These are phyloP conservation scores for Lyophyllum shimeji DNA, from an alignment of 768 basidiomycete genomes.

Conservation along the genomic window DNA sequence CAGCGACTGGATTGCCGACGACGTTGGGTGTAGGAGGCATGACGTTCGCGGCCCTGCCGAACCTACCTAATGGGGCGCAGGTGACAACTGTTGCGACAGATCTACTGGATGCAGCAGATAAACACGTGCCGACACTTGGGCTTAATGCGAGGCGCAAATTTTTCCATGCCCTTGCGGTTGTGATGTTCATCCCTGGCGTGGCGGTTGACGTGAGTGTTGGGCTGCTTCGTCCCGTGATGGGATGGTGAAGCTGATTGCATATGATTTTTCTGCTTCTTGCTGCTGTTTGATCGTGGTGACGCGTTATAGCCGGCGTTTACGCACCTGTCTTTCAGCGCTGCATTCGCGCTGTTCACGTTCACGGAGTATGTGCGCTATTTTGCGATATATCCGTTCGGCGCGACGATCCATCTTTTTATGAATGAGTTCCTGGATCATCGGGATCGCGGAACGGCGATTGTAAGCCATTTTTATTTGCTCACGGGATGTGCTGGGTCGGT, in stretches of 20 bases:
- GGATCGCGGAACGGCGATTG: slow-evolving; percentile 92
- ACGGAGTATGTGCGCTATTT: slow-evolving; percentile 98
- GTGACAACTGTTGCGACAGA: slow-evolving; percentile 60
- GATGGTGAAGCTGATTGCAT: not conserved
- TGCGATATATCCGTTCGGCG: slow-evolving; percentile 95
- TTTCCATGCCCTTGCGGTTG: slow-evolving; percentile 93
- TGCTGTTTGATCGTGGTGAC: not conserved
- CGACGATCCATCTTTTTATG: slow-evolving; percentile 91
- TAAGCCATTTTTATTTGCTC: slow-evolving; percentile 96
- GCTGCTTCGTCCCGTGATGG: slow-evolving; percentile 7
- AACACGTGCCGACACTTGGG: slow-evolving; percentile 84
- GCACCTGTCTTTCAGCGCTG: slow-evolving; percentile 91
- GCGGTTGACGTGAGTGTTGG: slow-evolving; percentile 76
- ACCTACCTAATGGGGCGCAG: slow-evolving; percentile 46
- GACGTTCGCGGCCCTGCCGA: slow-evolving; percentile 48
- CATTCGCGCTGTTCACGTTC: slow-evolving; percentile 94
- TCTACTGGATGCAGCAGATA: slow-evolving; percentile 83
- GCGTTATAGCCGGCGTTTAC: slow-evolving; percentile 85
- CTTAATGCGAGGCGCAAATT: slow-evolving; percentile 94
- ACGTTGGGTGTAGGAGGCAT: slow-evolving; percentile 26
- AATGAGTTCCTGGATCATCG: slow-evolving; percentile 96
- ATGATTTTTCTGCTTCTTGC: slow-evolving; percentile 14
- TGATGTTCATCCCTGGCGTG: slow-evolving; percentile 96
- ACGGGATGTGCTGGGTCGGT: slow-evolving; percentile 93
- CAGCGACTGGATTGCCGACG: slow-evolving; percentile 2